Evolutionary conservation across 164 flowering plant genomes (phyloP).

Genomic region (Liquidambar formosana): DNA sequence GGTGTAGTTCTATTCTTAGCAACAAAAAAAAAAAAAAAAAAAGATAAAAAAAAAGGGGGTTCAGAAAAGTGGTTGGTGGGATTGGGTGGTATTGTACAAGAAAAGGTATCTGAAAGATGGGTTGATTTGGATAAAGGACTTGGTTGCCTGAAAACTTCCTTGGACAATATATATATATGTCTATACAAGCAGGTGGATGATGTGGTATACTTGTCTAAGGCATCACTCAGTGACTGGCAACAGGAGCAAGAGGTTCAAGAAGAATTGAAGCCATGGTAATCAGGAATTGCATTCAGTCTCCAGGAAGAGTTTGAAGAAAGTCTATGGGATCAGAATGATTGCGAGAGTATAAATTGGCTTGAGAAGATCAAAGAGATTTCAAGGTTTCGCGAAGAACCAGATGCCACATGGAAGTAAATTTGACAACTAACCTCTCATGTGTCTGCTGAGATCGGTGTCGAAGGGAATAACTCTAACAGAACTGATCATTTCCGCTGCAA

Average conservation of each 20-base stretch:
- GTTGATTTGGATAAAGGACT: too few species aligned
- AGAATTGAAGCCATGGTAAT: constrained; percentile 58
- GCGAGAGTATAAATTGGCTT: constrained; percentile 23
- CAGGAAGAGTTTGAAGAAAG: constrained; percentile 44
- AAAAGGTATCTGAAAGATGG: constrained; percentile 30
- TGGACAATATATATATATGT: too few species aligned
- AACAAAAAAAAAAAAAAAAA: too few species aligned
- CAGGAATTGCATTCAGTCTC: constrained; percentile 33
- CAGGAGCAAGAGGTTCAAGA: constrained; percentile 45
- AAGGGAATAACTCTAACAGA: constrained; percentile 27
- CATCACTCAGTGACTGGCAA: constrained; percentile 34
- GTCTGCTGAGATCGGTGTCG: constrained; percentile 46
- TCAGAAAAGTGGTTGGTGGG: too few species aligned
- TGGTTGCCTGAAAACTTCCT: constrained; percentile 27
- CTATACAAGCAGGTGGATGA: constrained; percentile 27
- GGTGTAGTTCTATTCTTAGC: too few species aligned
- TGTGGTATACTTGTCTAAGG: constrained; percentile 27
- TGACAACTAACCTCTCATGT: constrained; percentile 49
- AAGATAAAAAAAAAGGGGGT: too few species aligned
- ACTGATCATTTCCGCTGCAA: constrained; percentile 47
- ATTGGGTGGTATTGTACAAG: constrained; percentile 35
- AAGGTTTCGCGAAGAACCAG: constrained; percentile 55
- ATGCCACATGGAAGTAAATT: constrained; percentile 45
- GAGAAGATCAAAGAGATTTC: constrained; percentile 52
- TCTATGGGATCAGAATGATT: constrained; percentile 34